A percentile compares a stretch with the other conserved stretches of the same genome.
phyloP scores from a whole-genome alignment of 345 rosid genomes.

The Salix udensis region DNA sequence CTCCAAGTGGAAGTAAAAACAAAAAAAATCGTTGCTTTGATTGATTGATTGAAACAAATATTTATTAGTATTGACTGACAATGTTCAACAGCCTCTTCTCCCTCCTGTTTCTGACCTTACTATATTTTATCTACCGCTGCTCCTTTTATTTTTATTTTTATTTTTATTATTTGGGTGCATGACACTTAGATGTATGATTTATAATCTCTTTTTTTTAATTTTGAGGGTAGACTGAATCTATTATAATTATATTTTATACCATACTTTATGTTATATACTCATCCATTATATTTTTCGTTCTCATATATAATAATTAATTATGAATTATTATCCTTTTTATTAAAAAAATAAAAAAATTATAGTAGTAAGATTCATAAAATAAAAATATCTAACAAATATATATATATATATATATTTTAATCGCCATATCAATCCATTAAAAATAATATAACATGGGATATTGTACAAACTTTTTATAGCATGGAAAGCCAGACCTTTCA shows the following conservation, averaged over 20 bases:
- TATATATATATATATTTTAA: no score
- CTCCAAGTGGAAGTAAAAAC: neutral
- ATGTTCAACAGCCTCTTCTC: conserved; percentile 8
- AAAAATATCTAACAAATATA: no score
- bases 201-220: no score
- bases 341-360: no score
- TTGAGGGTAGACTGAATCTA: no score
- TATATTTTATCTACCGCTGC: neutral
- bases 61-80: conserved; percentile 5
- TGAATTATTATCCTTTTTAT: no score
- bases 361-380: no score
- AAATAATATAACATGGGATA: no score
- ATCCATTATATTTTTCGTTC: neutral
- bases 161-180: neutral
- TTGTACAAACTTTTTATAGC: neutral
- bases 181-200: neutral
- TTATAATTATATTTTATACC: neutral
- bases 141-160: neutral
- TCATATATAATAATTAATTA: no score
- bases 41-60: neutral
- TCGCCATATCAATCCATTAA: no score
- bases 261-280: neutral
- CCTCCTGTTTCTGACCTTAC: neutral
- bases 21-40: neutral
- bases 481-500: no score